Evolutionary conservation across 177 flowering plant species (phyloP).

Genomic region (Vitis hybrid): DNA sequence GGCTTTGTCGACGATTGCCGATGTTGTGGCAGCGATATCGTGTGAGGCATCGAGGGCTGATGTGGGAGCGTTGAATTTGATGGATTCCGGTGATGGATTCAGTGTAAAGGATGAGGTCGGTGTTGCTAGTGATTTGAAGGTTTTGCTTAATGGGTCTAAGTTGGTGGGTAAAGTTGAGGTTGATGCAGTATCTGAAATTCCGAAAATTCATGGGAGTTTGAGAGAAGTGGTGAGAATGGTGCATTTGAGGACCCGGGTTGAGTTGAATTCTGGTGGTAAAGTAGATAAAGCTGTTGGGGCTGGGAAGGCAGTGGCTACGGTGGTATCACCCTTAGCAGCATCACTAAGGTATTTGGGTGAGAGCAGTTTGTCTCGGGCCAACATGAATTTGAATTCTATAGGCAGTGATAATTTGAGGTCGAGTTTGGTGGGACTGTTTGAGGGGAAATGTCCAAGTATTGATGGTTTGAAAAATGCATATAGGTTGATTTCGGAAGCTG

Average conservation of each 20-base stretch:
- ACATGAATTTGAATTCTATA: conserved; percentile 28
- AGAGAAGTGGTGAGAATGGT: conserved; percentile 49
- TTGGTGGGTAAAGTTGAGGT: conserved; percentile 37
- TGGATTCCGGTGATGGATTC: conserved; percentile 77
- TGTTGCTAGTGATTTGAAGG: conserved; percentile 75
- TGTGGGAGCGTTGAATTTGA: conserved; percentile 35
- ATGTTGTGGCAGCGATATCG: conserved; percentile 67
- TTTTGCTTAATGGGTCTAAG: conserved; percentile 72
- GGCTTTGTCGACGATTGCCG: conserved; percentile 36
- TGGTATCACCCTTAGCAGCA: conserved; percentile 33
- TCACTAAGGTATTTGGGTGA: conserved; percentile 43
- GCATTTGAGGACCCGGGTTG: conserved; percentile 50
- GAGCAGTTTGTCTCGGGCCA: conserved; percentile 41
- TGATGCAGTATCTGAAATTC: conserved; percentile 46
- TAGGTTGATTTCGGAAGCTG: conserved; percentile 26
- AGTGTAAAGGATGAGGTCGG: conserved; percentile 60
- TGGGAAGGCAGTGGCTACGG: conserved; percentile 30
- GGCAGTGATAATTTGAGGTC: conserved; percentile 22
- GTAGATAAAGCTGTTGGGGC: conserved; percentile 24
- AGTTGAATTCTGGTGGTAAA: conserved; percentile 50
- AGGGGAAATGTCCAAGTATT: conserved; percentile 25
- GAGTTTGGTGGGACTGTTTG: conserved; percentile 32
- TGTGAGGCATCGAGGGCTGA: conserved; percentile 77
- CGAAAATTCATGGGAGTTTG: conserved; percentile 58
- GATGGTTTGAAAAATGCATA: conserved; percentile 29